Evolutionary conservation across 2,329 filamentous ascomycete genomes (phyloP).

Genomic region (Colletotrichum navitas): DNA sequence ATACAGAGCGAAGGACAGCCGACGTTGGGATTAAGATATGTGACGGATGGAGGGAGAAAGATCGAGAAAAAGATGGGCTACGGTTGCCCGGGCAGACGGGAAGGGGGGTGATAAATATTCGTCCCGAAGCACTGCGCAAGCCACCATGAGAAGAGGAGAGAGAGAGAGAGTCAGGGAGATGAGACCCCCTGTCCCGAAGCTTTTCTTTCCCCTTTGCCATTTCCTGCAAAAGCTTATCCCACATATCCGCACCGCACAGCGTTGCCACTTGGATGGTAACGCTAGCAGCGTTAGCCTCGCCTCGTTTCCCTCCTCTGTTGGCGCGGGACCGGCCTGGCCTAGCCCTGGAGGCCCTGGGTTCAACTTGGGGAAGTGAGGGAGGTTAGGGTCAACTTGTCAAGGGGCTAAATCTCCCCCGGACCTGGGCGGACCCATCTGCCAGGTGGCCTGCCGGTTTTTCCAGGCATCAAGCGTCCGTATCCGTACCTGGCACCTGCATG

Average conservation of each 20-base stretch:
- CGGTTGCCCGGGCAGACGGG: constrained; percentile 1
- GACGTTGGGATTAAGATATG: constrained; percentile 14
- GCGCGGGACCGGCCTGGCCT: constrained; percentile 4
- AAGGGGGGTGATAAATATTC: constrained; percentile 37
- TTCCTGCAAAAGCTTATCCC: constrained; percentile 36
- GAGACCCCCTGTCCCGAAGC: constrained; percentile 31
- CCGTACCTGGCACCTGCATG: constrained; percentile 20
- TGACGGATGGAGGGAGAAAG: neutral
- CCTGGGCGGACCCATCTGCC: constrained; percentile 1
- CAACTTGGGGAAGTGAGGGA: neutral
- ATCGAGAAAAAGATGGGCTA: neutral
- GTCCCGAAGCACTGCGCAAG: constrained; percentile 1
- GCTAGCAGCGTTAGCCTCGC: constrained; percentile 16
- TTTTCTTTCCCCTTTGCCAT: constrained; percentile 9
- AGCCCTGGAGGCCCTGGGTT: neutral
- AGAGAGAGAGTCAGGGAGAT: neutral
- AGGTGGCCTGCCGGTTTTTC: constrained; percentile 5
- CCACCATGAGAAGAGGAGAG: constrained; percentile 7
- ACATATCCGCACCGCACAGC: constrained; percentile 26
- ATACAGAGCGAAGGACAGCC: constrained; percentile 10
- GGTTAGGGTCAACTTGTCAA: neutral
- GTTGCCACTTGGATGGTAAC: constrained; percentile 7
- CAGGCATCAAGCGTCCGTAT: constrained; percentile 9
- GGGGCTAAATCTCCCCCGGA: constrained; percentile 9
- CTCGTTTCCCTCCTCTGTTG: constrained; percentile 8